Evolutionary conservation across 306 rosid species (phyloP).

Genomic region (Luffa aegyptiaca): DNA sequence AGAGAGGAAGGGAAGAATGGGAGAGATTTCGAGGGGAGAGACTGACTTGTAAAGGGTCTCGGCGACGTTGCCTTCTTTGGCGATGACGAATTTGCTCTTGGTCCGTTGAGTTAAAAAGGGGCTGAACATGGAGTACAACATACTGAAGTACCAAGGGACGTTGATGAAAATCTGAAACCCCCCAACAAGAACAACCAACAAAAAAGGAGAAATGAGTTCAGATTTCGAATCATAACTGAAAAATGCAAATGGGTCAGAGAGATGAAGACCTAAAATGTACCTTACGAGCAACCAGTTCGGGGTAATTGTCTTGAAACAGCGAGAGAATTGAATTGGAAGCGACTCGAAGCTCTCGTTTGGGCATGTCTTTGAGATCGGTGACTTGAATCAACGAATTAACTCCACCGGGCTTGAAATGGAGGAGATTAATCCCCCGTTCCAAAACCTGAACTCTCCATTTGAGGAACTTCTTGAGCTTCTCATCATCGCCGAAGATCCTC

Average conservation of each 20-base stretch:
- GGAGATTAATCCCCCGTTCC: constrained; percentile 63
- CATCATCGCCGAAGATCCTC: constrained; percentile 76
- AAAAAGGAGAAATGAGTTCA: not conserved
- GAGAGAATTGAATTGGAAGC: constrained; percentile 92
- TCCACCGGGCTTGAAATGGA: constrained; percentile 87
- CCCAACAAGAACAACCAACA: not conserved
- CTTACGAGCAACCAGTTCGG: constrained; percentile 94
- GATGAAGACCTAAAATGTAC: constrained; percentile 10
- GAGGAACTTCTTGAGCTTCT: constrained; percentile 73
- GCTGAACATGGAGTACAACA: constrained; percentile 82
- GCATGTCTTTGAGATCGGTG: constrained; percentile 96
- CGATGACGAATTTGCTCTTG: constrained; percentile 90
- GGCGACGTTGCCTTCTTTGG: constrained; percentile 89
- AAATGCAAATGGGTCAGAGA: not conserved
- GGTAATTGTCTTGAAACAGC: constrained; percentile 88
- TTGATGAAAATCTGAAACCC: constrained; percentile 74
- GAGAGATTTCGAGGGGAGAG: not conserved
- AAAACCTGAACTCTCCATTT: constrained; percentile 95
- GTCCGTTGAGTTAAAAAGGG: constrained; percentile 92
- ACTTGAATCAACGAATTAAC: constrained; percentile 82
- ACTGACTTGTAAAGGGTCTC: constrained; percentile 89
- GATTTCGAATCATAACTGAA: not conserved
- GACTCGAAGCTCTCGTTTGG: constrained; percentile 82
- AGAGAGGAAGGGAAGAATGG: not conserved
- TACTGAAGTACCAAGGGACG: constrained; percentile 96